Evolutionary conservation across 2,329 filamentous ascomycete genomes (phyloP), one percentile per base, ranked within the genome.

Genomic region (Colletotrichum nymphaeae): DNA sequence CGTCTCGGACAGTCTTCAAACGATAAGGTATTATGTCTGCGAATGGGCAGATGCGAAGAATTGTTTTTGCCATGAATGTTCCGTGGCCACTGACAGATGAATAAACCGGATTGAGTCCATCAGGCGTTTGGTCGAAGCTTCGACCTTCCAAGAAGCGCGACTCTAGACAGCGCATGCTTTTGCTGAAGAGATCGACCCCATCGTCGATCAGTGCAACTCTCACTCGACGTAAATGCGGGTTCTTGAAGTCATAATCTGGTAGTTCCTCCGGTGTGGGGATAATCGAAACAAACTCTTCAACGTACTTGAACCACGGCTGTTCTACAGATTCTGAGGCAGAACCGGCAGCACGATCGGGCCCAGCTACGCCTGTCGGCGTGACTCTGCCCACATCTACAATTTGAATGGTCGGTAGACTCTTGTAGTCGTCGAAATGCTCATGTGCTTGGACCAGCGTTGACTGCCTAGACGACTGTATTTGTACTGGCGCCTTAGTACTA

Each of bases 181-280:
- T 19, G 8, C 79, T 75, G 9, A 74, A 76, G 4, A 78, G 74
- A 55, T 83, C 80, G 0, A 84, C 78, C 2, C 83, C 83, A 32
- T 84, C 82, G 63, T 85, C 83, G 37, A 84, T 83, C 4, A 84
- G 75, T 2, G 82, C 83, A 5, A 84, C 75, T 22, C 76, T 78
- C 66, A 82, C 53, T 28, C 53, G 24, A 24, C 53, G 53, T 6
- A 56, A 19, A 6, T 56, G 53, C 3, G 53, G 24, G 12, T 28
- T 16, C 24, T 6, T 28, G 22, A 26, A 56, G 53, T 14, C 53
- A 19, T 19, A 26, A 6, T 56, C 53, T 28, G 53, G 53, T 6
- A 56, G 26, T 8, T 49, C 42, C 8, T 49, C 42, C 42, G 42
- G 42, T 12, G 53, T 14, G 3, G 53, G 53, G 22, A 56, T 56